Percentiles rank a stretch among this genome's conserved stretches.
These are phyloP conservation scores for Lactarius evosmus DNA, from an alignment of 768 basidiomycete species.

Conservation along the genomic window DNA sequence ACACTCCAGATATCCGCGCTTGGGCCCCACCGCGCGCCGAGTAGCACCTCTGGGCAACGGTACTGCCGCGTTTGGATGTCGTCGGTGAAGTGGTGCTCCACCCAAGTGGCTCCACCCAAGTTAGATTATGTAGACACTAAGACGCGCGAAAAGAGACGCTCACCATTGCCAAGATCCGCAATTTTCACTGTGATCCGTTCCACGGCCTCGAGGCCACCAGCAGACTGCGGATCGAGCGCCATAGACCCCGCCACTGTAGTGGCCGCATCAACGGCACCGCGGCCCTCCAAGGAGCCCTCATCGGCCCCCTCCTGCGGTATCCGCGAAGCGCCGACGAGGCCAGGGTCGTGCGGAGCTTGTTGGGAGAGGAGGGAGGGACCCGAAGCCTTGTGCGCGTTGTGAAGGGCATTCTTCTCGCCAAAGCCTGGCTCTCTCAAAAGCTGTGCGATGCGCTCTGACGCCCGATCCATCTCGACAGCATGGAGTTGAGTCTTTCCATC, in stretches of 20 bases:
- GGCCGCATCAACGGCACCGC: constrained; percentile 22
- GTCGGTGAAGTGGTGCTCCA: constrained; percentile 96
- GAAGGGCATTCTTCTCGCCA: constrained; percentile 39
- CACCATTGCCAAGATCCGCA: constrained; percentile 95
- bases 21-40: constrained; percentile 93
- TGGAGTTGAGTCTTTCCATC: constrained; percentile 23
- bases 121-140: neutral
- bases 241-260: constrained; percentile 30
- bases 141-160: constrained; percentile 31
- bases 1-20: constrained; percentile 98
- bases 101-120: constrained; percentile 64
- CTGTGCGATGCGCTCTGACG: constrained; percentile 51
- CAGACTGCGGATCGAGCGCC: constrained; percentile 33
- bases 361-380: constrained; percentile 76
- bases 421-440: constrained; percentile 43
- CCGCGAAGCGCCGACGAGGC: constrained; percentile 25
- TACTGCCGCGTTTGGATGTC: constrained; percentile 98
- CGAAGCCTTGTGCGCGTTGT: constrained; percentile 37
- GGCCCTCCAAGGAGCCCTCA: constrained; percentile 27
- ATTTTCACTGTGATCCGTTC: constrained; percentile 96
- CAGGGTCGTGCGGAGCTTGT: constrained; percentile 46
- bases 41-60: constrained; percentile 94
- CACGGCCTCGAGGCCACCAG: constrained; percentile 33
- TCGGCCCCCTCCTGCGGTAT: constrained; percentile 32
- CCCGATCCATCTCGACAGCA: constrained; percentile 41